Evolutionary conservation across 192 early-diverging fungal genomes (phyloP), one percentile per base, ranked within the genome.

Genomic region (Lunasporangiospora selenospora): DNA sequence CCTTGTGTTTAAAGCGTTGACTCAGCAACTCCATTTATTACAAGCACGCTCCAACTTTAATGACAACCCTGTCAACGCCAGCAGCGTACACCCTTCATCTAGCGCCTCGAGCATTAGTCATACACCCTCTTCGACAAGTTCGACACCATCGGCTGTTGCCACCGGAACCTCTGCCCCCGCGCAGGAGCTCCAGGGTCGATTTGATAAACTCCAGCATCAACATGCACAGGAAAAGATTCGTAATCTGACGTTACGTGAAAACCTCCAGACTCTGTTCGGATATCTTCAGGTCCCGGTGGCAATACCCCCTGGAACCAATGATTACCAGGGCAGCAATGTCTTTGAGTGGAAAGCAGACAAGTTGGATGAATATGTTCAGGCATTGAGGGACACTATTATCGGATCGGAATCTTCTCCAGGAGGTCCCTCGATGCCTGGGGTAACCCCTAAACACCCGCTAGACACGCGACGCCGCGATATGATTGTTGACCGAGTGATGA

Each of bases 341-440:
- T 15, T 46, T 24, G 69, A 73, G 12, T 62, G 37, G 48, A 63
- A 26, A 31, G 4, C 53, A 0, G 60, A 63, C 2, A 62, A 30
- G 32, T 23, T 73, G 30, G 69, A 73, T 18, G 69, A 73, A 6
- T 73, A 73, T 37, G 69, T 73, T 19, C 69, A 73, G 29, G 50
- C 48, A n/a, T 27, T 73, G 5, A 45, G 69, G 16, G 61, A 73
- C 32, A 23, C 54, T 10, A 21, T 73, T 7, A 53, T 71, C 23
- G 65, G 65, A 46, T 56, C 53, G 8, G 8, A 45, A 1, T 30
- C 27, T 5, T 37, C 46, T 4, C 2, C 41, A 4, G 24, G 16
- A 16, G 15, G 18, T 43, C 23, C 26, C 3, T 8, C 16, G 13
- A 49, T 55, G 39, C 30, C 56, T 8, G n/a, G n/a, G n/a, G n/a